A percentile compares a stretch with the other conserved stretches of the same genome.
phyloP scores from a whole-genome alignment of 2,329 filamentous ascomycete genomes.

The Didymosphaeria variabile region DNA sequence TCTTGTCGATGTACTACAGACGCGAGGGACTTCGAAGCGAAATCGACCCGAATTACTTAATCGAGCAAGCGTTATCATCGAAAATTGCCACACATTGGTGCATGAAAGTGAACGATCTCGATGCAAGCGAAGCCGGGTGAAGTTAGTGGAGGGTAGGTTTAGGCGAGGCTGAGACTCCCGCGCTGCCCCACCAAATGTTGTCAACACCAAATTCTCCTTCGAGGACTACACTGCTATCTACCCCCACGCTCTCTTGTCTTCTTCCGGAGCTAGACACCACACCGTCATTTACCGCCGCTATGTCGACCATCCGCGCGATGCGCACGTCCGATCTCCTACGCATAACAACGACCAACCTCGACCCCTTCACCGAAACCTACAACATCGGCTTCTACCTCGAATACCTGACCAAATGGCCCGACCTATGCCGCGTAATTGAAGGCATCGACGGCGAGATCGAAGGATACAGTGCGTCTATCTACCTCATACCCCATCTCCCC shows the following conservation, averaged over 20 bases:
- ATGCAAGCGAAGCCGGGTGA: background rate
- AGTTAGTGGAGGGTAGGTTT: slow-evolving; percentile 15
- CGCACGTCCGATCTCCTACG: slow-evolving; percentile 74
- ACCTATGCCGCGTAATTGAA: slow-evolving; percentile 91
- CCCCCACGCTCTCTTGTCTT: background rate
- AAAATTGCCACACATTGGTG: no score
- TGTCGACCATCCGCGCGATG: slow-evolving; percentile 89
- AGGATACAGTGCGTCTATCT: slow-evolving; percentile 78
- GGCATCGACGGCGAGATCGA: slow-evolving; percentile 87
- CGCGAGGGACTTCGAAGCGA: no score
- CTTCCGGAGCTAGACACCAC: no score
- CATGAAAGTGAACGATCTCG: no score
- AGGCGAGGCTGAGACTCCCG: slow-evolving; percentile 29
- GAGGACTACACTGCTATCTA: background rate
- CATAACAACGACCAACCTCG: slow-evolving; percentile 94
- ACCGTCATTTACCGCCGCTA: slow-evolving; percentile 46
- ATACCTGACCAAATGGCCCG: slow-evolving; percentile 95
- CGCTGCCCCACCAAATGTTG: slow-evolving; percentile 14
- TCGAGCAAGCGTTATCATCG: no score
- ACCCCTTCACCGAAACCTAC: slow-evolving; percentile 97
- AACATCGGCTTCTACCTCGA: slow-evolving; percentile 94
- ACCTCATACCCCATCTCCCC: background rate
- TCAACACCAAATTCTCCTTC: slow-evolving; percentile 12
- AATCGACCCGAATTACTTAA: no score
- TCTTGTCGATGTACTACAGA: no score